These are phyloP conservation scores for Salvia splendens DNA, from an alignment of 257 asterid species.

Conservation along the genomic window DNA sequence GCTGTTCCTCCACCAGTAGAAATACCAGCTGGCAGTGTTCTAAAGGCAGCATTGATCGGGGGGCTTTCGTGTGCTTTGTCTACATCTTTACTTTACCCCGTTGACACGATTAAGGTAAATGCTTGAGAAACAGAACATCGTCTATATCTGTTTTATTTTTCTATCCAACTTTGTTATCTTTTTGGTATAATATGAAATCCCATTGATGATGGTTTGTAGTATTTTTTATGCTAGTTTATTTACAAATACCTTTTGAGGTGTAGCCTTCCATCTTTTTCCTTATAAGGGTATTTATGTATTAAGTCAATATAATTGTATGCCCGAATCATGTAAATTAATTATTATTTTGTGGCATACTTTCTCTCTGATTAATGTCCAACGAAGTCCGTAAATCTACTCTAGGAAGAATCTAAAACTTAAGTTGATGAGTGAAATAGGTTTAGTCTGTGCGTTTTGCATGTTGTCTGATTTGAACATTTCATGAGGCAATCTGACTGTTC, in stretches of 20 bases:
- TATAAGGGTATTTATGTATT: not conserved
- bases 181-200: conserved; percentile 17
- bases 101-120: conserved; percentile 86
- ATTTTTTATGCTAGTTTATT: not conserved
- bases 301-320: not conserved
- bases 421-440: conserved; percentile 30
- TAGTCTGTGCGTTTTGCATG: conserved; percentile 27
- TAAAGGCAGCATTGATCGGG: conserved; percentile 96
- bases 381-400: not conserved
- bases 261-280: conserved; percentile 19
- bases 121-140: conserved; percentile 21
- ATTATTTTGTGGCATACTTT: not conserved
- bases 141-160: conserved; percentile 9
- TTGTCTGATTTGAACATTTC: conserved; percentile 30
- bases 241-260: not conserved
- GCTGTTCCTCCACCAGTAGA: conserved; percentile 97
- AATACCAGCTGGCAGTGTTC: conserved; percentile 87
- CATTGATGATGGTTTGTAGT: conserved; percentile 7
- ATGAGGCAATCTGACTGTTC: conserved; percentile 43
- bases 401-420: conserved; percentile 21
- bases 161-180: conserved; percentile 10
- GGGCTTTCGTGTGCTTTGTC: conserved; percentile 97
- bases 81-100: conserved; percentile 83
- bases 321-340: not conserved
- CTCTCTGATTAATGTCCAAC: not conserved